Evolutionary conservation across 441 rosid species (phyloP), one percentile per base, ranked within the genome.

Genomic region (Pelargonium fulgidum): DNA sequence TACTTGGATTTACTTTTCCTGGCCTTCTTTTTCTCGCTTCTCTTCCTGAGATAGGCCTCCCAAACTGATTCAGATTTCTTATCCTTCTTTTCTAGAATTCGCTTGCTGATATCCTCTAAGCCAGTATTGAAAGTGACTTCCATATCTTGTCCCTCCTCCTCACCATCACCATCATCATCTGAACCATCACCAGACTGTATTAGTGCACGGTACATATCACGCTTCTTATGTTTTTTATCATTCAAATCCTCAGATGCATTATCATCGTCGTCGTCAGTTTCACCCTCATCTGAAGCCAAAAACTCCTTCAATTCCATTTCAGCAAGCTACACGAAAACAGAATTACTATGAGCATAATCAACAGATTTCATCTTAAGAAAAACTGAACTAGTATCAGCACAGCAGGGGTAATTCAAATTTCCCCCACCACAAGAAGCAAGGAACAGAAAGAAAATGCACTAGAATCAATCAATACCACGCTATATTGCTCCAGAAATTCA

Each of bases 51-150:
- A 66, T 69, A 39, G 6, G 82, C 76, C 72, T 91, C 96, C 94
- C 93, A 93, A 64, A 91, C 88, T 6, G 89, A 80, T 83, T 91
- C 95, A 44, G 91, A 66, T 75, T 85, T 78, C 81, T 82, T 78
- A 66, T 87, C 87, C 83, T 82, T 87, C 85, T 88, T 91, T 76
- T 86, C 88, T 36, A 86, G 77, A 72, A 91, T 67, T 33, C 84
- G 87, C 78, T 89, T 89, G 76, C 93, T 88, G 75, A 91, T 71
- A 79, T 88, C 92, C 83, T 94, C 99, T 77, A 94, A 83, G 59
- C 89, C 99, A 50, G 96, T 82, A 75, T 88, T 84, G 82, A 94
- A 94, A 73, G 95, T 87, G 64, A 91, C 85, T 82, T 88, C 97
- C 97, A 94, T 88, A 84, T 91, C 96, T 76, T 78, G 88, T 72